phyloP scores from a whole-genome alignment of 495 filamentous ascomycete species.

The Neurospora sublineolata region DNA sequence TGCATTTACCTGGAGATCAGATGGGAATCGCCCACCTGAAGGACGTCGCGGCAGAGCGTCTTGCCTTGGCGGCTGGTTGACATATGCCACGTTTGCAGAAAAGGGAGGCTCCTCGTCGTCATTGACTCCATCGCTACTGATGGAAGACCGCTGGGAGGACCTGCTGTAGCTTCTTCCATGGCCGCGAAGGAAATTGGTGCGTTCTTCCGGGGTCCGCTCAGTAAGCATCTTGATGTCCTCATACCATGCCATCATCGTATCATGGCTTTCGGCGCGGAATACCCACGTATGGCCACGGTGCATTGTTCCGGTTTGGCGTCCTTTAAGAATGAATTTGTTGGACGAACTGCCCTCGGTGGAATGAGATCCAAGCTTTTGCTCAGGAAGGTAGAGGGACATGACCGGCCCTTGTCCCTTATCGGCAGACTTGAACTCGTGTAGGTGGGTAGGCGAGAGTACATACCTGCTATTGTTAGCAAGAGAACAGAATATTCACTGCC shows the following conservation, averaged over 20 bases:
- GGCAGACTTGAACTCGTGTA: constrained; percentile 95
- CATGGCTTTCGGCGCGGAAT: constrained; percentile 87
- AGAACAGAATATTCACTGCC: neutral
- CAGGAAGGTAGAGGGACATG: constrained; percentile 91
- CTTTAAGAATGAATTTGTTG: constrained; percentile 98
- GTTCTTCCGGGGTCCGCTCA: constrained; percentile 79
- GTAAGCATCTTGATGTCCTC: constrained; percentile 81
- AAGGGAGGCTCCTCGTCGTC: constrained; percentile 79
- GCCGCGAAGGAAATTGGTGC: constrained; percentile 70
- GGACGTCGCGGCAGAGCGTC: constrained; percentile 47
- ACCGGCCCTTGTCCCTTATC: constrained; percentile 56
- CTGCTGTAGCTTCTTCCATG: constrained; percentile 67
- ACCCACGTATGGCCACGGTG: constrained; percentile 97
- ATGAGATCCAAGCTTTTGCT: constrained; percentile 90
- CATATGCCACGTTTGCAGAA: constrained; percentile 43
- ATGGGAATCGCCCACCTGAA: constrained; percentile 83
- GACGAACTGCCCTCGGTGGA: constrained; percentile 74
- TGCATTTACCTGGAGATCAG: constrained; percentile 64
- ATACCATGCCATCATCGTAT: constrained; percentile 96
- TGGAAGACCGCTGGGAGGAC: constrained; percentile 49
- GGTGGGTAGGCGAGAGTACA: constrained; percentile 87
- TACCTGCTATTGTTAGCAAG: constrained; percentile 55
- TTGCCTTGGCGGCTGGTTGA: constrained; percentile 30
- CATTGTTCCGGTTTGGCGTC: constrained; percentile 83
- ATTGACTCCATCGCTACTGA: constrained; percentile 64